These are phyloP conservation scores for Colletotrichum tofieldiae DNA, from an alignment of 2,329 filamentous ascomycete species.

Conservation along the genomic window DNA sequence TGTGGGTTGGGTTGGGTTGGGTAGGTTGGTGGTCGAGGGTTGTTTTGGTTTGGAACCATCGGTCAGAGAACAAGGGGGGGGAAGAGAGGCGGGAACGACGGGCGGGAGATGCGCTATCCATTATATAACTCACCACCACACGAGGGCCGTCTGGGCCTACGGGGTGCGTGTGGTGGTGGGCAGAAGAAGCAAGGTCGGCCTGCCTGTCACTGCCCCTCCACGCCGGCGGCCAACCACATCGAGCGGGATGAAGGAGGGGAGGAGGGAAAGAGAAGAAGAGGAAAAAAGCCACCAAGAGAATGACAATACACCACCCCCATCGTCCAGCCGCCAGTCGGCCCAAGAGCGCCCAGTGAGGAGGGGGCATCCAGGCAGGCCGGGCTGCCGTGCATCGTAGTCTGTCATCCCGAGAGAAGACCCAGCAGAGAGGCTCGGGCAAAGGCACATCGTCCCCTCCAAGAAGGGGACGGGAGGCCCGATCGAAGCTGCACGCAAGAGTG, in stretches of 20 bases:
- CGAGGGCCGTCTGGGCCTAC: not conserved
- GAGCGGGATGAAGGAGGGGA: not conserved
- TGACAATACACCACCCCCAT: not conserved
- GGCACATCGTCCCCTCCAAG: not conserved
- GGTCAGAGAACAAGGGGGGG: not conserved
- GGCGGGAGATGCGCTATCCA: conserved; percentile 35
- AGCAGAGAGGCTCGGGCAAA: not conserved
- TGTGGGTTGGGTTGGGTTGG: not conserved
- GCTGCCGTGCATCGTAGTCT: conserved; percentile 20
- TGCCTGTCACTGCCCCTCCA: not conserved
- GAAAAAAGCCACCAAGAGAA: conserved; percentile 11
- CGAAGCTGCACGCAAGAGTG: conserved; percentile 31
- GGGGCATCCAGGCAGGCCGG: conserved; percentile 35
- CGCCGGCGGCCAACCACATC: not conserved
- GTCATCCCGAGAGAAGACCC: not conserved
- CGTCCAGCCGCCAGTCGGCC: not conserved
- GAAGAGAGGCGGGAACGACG: not conserved
- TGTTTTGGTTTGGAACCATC: not conserved
- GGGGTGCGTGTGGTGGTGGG: not conserved
- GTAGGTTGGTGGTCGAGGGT: not conserved
- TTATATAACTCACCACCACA: conserved; percentile 27
- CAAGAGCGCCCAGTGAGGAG: conserved; percentile 29
- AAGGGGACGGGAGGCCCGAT: conserved; percentile 20
- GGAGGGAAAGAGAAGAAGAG: not conserved
- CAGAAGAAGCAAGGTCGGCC: conserved; percentile 6